Percentiles rank a stretch among this genome's conserved stretches.
phyloP scores from a whole-genome alignment of 1,284 basidiomycete genomes.

The Leccinum huronense region DNA sequence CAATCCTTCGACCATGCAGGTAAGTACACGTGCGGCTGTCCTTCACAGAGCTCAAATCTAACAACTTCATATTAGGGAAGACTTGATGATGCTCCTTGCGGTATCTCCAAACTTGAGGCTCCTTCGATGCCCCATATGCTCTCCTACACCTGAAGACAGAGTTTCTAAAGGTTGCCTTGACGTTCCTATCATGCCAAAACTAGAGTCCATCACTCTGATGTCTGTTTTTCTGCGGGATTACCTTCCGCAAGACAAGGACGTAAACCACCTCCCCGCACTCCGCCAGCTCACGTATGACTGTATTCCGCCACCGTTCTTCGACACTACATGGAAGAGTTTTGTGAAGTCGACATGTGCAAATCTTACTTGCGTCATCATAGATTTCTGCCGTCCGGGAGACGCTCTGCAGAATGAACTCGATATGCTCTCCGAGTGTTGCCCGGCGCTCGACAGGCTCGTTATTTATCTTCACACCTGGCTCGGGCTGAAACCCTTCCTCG shows the following conservation, averaged over 20 bases:
- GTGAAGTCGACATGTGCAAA: conserved; percentile 28
- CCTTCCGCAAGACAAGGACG: conserved; percentile 30
- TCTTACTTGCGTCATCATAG: conserved; percentile 30
- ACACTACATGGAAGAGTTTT: conserved; percentile 30
- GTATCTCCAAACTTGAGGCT: conserved; percentile 30
- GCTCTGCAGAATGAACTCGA: conserved; percentile 29
- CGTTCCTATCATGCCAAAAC: conserved; percentile 30
- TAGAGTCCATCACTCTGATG: conserved; percentile 30
- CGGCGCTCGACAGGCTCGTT: conserved; percentile 26
- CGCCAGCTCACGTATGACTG: conserved; percentile 35
- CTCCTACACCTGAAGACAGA: conserved; percentile 25
- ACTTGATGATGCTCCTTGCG: conserved; percentile 30
- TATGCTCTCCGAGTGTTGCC: conserved; percentile 29
- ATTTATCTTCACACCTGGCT: conserved; percentile 29
- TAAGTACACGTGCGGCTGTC: conserved; percentile 15
- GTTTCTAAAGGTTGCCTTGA: conserved; percentile 23
- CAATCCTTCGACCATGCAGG: conserved; percentile 34
- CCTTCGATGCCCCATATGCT: conserved; percentile 34
- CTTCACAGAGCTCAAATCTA: not conserved
- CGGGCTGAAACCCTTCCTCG: conserved; percentile 21
- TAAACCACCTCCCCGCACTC: conserved; percentile 32
- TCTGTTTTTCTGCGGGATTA: conserved; percentile 35
- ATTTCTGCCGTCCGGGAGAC: conserved; percentile 30
- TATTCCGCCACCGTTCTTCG: conserved; percentile 34
- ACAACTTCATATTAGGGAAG: conserved; percentile 24